A percentile compares a stretch with the other conserved stretches of the same genome.
phyloP scores from a whole-genome alignment of 805 yeast species.

The Candida silvatica region DNA sequence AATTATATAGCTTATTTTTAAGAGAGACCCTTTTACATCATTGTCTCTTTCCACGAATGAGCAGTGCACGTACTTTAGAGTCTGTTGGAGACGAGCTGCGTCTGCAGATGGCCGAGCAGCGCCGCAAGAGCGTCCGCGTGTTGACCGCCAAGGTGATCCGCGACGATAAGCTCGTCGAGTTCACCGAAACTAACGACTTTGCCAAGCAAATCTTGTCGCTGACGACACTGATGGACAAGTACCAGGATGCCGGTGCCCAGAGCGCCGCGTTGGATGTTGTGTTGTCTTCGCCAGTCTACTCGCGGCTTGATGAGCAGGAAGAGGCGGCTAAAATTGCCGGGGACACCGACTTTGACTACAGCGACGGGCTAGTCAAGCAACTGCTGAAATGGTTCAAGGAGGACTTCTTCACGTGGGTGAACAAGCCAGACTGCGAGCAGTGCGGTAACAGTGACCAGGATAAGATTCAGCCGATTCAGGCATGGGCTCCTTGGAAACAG shows the following conservation, averaged over 20 bases:
- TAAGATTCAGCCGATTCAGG: constrained; percentile 35
- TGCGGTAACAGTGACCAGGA: constrained; percentile 38
- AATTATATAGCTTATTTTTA: too few species aligned
- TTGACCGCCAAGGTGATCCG: neutral
- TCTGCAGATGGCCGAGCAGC: neutral
- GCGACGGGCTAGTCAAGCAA: constrained; percentile 51
- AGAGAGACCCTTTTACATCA: neutral
- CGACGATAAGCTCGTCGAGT: neutral
- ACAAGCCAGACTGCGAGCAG: constrained; percentile 48
- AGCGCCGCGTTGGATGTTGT: constrained; percentile 56
- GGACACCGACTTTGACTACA: constrained; percentile 28
- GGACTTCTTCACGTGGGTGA: constrained; percentile 79
- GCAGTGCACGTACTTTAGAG: neutral
- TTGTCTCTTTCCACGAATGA: neutral
- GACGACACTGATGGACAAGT: neutral
- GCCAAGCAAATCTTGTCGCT: constrained; percentile 1
- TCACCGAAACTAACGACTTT: neutral
- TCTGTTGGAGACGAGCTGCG: neutral
- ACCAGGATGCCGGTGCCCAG: constrained; percentile 21
- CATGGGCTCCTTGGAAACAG: constrained; percentile 25
- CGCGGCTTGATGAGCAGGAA: constrained; percentile 26
- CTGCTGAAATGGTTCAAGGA: constrained; percentile 64
- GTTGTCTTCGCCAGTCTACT: constrained; percentile 58
- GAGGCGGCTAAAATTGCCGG: constrained; percentile 7
- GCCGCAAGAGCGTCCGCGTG: neutral